phyloP scores from a whole-genome alignment of 257 asterid species.

The Rhazya stricta region DNA sequence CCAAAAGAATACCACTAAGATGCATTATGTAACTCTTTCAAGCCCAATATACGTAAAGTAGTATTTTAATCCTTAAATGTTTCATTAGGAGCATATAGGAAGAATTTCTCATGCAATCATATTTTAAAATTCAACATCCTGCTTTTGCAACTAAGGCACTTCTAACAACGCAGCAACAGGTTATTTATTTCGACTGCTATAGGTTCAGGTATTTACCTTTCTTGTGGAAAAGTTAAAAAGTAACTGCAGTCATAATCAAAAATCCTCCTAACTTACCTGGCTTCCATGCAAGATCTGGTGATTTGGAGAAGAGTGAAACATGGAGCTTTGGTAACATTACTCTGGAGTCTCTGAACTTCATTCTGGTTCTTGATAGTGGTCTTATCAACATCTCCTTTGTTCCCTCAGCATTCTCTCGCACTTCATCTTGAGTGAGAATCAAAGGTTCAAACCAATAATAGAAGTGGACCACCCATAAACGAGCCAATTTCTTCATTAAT shows the following conservation, averaged over 20 bases:
- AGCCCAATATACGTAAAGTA: neutral
- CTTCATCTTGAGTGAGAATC: neutral
- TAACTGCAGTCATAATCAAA: too few relatives aligned
- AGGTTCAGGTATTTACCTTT: neutral
- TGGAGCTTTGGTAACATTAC: neutral
- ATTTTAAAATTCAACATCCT: neutral
- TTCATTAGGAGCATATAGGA: neutral
- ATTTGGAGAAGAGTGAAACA: neutral
- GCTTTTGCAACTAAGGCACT: neutral
- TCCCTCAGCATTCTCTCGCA: neutral
- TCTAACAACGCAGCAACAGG: neutral
- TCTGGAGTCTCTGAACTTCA: slow-evolving; percentile 9
- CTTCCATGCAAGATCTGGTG: neutral
- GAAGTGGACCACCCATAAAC: neutral
- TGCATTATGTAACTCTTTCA: neutral
- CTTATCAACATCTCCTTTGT: neutral
- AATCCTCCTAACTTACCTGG: neutral
- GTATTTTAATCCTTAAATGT: neutral
- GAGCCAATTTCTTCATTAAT: neutral
- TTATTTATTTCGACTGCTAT: neutral
- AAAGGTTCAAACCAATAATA: neutral
- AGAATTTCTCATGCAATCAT: neutral
- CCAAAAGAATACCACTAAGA: neutral
- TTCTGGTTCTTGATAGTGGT: neutral
- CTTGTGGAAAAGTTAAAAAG: neutral